phyloP scores from a whole-genome alignment of 192 early-diverging fungal genomes.

The Umbelopsis vinacea region DNA sequence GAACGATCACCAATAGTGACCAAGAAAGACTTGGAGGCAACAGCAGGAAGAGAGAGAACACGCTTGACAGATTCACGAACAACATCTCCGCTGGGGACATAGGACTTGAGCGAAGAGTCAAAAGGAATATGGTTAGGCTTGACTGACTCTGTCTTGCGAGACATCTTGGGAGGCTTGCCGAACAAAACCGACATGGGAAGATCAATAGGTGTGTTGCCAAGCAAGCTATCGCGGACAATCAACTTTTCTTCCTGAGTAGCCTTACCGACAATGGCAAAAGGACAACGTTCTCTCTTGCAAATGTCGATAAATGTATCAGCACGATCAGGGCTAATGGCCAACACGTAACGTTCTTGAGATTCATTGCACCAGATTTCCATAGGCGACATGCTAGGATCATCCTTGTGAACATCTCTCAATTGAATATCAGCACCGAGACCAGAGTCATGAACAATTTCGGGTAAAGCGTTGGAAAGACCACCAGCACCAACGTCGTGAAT shows the following conservation, averaged over 20 bases:
- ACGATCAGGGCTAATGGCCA: constrained; percentile 78
- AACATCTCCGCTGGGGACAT: constrained; percentile 56
- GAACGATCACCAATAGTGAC: constrained; percentile 98
- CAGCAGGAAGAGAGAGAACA: constrained; percentile 84
- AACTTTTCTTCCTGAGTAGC: constrained; percentile 84
- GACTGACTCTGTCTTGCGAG: constrained; percentile 69
- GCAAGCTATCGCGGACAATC: constrained; percentile 77
- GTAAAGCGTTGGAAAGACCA: constrained; percentile 96
- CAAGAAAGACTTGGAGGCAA: constrained; percentile 94
- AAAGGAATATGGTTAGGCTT: constrained; percentile 55
- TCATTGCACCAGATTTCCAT: constrained; percentile 99
- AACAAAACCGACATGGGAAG: constrained; percentile 95
- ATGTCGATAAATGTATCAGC: constrained; percentile 74
- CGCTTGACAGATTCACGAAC: constrained; percentile 71
- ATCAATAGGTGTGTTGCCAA: constrained; percentile 76
- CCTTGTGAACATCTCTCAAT: constrained; percentile 88
- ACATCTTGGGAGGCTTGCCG: constrained; percentile 96
- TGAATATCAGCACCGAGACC: constrained; percentile 90
- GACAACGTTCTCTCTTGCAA: constrained; percentile 90
- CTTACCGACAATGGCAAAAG: constrained; percentile 87
- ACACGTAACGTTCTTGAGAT: constrained; percentile 98
- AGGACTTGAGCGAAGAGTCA: constrained; percentile 62
- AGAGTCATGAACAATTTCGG: constrained; percentile 97
- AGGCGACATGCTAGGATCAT: constrained; percentile 94
- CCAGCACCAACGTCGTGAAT: constrained; percentile 99